phyloP scores from a whole-genome alignment of 1,284 basidiomycete species.

The Neolentinus lepideus region DNA sequence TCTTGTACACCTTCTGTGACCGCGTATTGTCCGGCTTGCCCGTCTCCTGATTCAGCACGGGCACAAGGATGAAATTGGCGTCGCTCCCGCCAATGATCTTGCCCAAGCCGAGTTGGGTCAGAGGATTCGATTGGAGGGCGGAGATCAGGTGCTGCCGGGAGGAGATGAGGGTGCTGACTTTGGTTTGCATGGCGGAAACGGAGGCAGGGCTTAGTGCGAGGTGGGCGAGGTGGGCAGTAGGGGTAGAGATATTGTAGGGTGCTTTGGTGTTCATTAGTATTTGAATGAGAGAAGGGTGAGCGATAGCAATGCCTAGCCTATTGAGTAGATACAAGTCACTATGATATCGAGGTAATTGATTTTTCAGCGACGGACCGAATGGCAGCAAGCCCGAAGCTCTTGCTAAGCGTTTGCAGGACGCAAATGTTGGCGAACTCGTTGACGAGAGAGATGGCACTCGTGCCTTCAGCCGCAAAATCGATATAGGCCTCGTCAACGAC shows the following conservation, averaged over 20 bases:
- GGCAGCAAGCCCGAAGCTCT: slow-evolving; percentile 93
- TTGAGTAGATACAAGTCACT: not conserved
- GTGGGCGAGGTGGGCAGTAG: slow-evolving; percentile 80
- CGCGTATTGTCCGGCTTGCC: slow-evolving; percentile 51
- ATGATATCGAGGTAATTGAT: not conserved
- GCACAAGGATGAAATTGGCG: slow-evolving; percentile 90
- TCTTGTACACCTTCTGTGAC: slow-evolving; percentile 71
- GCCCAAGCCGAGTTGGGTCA: slow-evolving; percentile 56
- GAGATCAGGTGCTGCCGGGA: slow-evolving; percentile 52
- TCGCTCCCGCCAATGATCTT: slow-evolving; percentile 74
- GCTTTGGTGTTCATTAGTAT: slow-evolving; percentile 96
- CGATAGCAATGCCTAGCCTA: slow-evolving; percentile 86
- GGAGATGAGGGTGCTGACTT: slow-evolving; percentile 52
- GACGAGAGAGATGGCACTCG: slow-evolving; percentile 68
- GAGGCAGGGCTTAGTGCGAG: slow-evolving; percentile 64
- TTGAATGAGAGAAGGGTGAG: slow-evolving; percentile 86
- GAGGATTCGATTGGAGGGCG: slow-evolving; percentile 35
- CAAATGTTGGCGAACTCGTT: slow-evolving; percentile 85
- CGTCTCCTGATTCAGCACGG: slow-evolving; percentile 52
- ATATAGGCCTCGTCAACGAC: slow-evolving; percentile 98
- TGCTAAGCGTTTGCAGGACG: slow-evolving; percentile 94
- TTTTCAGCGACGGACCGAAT: slow-evolving; percentile 61
- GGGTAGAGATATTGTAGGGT: slow-evolving; percentile 94
- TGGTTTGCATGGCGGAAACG: slow-evolving; percentile 58
- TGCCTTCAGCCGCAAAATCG: slow-evolving; percentile 72